Conservation (phyloP, 176 grass and related monocot genomes). For the Aegilops speltoides region DNA sequence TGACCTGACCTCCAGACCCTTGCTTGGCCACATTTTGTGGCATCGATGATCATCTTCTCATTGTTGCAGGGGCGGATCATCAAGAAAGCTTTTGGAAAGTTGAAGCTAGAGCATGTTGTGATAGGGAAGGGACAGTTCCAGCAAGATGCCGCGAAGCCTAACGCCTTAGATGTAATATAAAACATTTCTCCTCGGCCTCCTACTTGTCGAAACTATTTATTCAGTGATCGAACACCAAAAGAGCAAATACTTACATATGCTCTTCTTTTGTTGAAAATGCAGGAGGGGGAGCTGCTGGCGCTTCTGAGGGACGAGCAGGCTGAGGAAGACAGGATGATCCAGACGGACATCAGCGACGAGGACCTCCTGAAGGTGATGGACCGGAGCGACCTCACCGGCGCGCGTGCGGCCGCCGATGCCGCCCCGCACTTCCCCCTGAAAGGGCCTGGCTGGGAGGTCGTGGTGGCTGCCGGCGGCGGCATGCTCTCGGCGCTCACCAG, state of each 20-base stretch:
- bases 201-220: background rate
- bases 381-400: conserved; percentile 52
- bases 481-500: conserved; percentile 75
- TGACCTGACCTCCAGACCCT: background rate
- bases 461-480: conserved; percentile 51
- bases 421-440: conserved; percentile 45
- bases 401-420: background rate
- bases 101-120: conserved; percentile 92
- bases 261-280: background rate
- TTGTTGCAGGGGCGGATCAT: conserved; percentile 72
- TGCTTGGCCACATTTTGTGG: background rate
- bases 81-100: conserved; percentile 85
- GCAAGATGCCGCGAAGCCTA: conserved; percentile 70
- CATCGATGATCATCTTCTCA: background rate
- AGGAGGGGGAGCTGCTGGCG: conserved; percentile 75
- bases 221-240: background rate
- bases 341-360: conserved; percentile 71
- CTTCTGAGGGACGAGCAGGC: conserved; percentile 72
- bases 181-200: background rate
- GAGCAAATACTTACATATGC: background rate
- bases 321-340: conserved; percentile 77
- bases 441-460: conserved; percentile 96
- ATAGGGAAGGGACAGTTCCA: conserved; percentile 92
- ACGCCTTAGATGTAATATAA: conserved; percentile 50
- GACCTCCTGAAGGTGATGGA: conserved; percentile 69